phyloP scores from a whole-genome alignment of 495 filamentous ascomycete genomes.

The Penicillium chermesinum region DNA sequence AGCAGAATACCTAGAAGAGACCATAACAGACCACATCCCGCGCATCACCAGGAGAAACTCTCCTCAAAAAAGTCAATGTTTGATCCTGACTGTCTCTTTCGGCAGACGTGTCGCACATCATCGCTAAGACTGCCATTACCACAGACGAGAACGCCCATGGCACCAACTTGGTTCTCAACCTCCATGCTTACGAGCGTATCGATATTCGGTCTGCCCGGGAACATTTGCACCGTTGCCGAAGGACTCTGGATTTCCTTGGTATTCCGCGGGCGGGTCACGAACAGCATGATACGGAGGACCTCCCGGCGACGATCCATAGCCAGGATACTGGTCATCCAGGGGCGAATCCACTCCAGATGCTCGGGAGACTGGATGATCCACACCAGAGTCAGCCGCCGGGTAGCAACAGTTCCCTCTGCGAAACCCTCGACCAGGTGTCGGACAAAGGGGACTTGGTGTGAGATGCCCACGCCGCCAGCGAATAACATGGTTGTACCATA shows the following conservation, averaged over 20 bases:
- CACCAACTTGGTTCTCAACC: conserved; percentile 69
- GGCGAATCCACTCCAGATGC: conserved; percentile 84
- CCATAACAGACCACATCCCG: too few species aligned
- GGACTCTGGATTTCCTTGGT: conserved; percentile 66
- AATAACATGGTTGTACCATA: conserved; percentile 89
- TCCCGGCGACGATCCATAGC: conserved; percentile 71
- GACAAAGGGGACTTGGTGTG: conserved; percentile 87
- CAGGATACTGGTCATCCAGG: conserved; percentile 88
- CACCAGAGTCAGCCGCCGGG: conserved; percentile 72
- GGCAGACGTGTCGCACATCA: conserved; percentile 70
- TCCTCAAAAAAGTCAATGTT: conserved; percentile 84
- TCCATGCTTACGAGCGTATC: conserved; percentile 71
- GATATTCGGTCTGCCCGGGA: conserved; percentile 76
- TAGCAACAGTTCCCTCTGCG: conserved; percentile 68
- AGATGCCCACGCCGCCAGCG: conserved; percentile 90
- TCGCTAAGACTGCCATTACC: conserved; percentile 80
- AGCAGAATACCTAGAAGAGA: too few species aligned
- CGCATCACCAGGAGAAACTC: conserved; percentile 91
- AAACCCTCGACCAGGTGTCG: conserved; percentile 72
- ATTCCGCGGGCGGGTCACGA: conserved; percentile 76
- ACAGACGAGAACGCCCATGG: conserved; percentile 87
- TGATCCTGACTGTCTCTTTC: conserved; percentile 55
- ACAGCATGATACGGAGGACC: conserved; percentile 76
- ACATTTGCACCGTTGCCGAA: conserved; percentile 75
- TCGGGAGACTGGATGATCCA: conserved; percentile 90